Evolutionary conservation across 2,329 filamentous ascomycete genomes (phyloP).

Genomic region (Gyromitra esculenta): DNA sequence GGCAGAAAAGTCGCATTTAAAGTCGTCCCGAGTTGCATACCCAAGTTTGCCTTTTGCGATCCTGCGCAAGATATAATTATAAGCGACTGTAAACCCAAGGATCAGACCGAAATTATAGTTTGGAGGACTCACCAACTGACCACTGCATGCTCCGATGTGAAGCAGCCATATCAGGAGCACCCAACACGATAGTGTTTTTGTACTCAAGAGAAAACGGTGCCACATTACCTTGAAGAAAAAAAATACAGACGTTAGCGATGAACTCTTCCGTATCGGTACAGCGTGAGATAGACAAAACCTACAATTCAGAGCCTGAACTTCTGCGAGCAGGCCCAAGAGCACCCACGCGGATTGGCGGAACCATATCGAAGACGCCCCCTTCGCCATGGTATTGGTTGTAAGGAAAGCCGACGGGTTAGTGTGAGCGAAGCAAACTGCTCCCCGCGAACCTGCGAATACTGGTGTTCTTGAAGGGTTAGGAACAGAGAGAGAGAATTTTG

Average conservation of each 20-base stretch:
- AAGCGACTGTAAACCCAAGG: neutral
- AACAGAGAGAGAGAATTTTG: neutral
- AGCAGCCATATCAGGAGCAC: conserved; percentile 26
- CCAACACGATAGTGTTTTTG: conserved; percentile 22
- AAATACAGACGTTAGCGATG: neutral
- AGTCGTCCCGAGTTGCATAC: conserved; percentile 48
- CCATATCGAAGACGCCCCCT: conserved; percentile 4
- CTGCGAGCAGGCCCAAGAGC: conserved; percentile 15
- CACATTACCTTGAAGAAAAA: conserved; percentile 21
- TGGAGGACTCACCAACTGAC: conserved; percentile 41
- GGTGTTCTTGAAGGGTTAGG: conserved; percentile 3
- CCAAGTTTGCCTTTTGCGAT: conserved; percentile 22
- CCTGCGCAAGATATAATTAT: conserved; percentile 9
- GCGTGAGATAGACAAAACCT: neutral
- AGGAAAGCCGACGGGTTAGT: neutral
- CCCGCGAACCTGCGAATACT: neutral
- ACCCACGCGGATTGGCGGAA: conserved; percentile 16
- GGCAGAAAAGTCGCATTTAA: conserved; percentile 51
- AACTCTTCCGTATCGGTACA: neutral
- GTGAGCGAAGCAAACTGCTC: neutral
- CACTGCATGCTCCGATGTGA: conserved; percentile 45
- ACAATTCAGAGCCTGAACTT: conserved; percentile 26
- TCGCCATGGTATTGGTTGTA: conserved; percentile 15
- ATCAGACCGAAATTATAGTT: neutral
- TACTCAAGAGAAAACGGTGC: conserved; percentile 34